These are phyloP conservation scores for Patellifolia procumbens DNA, from an alignment of 179 eudicot species.

Conservation along the genomic window DNA sequence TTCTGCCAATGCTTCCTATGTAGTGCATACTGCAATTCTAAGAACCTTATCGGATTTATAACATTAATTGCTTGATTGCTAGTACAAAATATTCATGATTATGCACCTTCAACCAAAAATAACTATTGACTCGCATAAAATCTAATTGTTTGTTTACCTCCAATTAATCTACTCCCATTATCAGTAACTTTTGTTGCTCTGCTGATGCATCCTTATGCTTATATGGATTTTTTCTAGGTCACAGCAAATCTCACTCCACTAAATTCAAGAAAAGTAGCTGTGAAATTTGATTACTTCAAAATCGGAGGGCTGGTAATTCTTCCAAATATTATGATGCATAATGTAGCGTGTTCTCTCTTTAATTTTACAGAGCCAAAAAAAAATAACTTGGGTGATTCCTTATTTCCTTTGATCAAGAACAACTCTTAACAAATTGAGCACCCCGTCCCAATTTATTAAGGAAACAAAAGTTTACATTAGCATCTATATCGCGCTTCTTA, in stretches of 20 bases:
- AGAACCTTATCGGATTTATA: not conserved
- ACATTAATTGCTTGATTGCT: not conserved
- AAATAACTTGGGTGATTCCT: not conserved
- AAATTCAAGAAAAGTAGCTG: conserved; percentile 85
- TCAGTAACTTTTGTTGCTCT: conserved; percentile 3
- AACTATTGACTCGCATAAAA: not conserved
- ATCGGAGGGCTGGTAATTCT: conserved; percentile 73
- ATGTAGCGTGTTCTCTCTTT: not conserved
- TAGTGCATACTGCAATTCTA: not conserved
- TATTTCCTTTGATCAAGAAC: not conserved
- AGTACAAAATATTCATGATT: not conserved
- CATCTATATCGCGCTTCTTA: not conserved
- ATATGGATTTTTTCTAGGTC: conserved; percentile 46
- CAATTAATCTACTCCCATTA: not conserved
- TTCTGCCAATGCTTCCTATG: not conserved
- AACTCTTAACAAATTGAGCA: not conserved
- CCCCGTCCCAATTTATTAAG: not conserved
- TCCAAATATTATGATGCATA: not conserved
- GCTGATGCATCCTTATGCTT: conserved; percentile 8
- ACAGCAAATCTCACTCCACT: conserved; percentile 87
- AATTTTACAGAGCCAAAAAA: not conserved
- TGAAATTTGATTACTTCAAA: conserved; percentile 84
- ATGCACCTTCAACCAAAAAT: not conserved
- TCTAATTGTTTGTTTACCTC: not conserved
- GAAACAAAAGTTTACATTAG: not conserved